A percentile compares a stretch with the other conserved stretches of the same genome.
Evolutionary conservation across 2,329 filamentous ascomycete genomes (phyloP).

Genomic region (Lanzia echinophila): DNA sequence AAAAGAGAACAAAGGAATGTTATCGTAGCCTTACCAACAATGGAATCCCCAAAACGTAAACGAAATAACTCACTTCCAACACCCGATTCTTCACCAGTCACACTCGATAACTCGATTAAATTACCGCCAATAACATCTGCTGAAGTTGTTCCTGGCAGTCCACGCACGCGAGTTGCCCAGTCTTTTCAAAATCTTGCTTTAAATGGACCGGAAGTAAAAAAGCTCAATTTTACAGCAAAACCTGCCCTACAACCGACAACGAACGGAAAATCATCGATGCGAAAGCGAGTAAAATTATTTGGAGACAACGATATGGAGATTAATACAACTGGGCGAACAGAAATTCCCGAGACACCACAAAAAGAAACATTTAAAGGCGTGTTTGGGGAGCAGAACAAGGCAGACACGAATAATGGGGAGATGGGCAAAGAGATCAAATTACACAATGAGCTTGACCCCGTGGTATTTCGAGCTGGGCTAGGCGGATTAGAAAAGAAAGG

Average conservation of each 20-base stretch:
- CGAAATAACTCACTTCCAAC: slow-evolving; percentile 9
- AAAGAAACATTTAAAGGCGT: slow-evolving; percentile 12
- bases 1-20: not conserved
- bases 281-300: slow-evolving; percentile 23
- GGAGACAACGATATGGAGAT: slow-evolving; percentile 1
- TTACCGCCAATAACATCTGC: slow-evolving; percentile 7
- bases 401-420: slow-evolving; percentile 14
- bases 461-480: slow-evolving; percentile 22
- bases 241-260: not conserved
- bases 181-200: slow-evolving; percentile 28
- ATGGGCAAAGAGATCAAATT: slow-evolving; percentile 13
- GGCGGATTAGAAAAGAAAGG: slow-evolving; percentile 10
- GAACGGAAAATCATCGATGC: slow-evolving; percentile 15
- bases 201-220: slow-evolving; percentile 14
- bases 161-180: slow-evolving; percentile 28
- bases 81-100: slow-evolving; percentile 6
- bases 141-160: slow-evolving; percentile 15
- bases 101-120: slow-evolving; percentile 3
- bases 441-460: slow-evolving; percentile 23
- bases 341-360: slow-evolving; percentile 13
- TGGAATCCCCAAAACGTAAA: slow-evolving; percentile 17
- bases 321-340: slow-evolving; percentile 10
- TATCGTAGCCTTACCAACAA: not conserved
- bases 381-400: slow-evolving; percentile 11
- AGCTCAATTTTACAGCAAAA: slow-evolving; percentile 18